A percentile compares a stretch with the other conserved stretches of the same genome.
phyloP scores from a whole-genome alignment of 345 rosid species.

The Abelmoschus esculentus region DNA sequence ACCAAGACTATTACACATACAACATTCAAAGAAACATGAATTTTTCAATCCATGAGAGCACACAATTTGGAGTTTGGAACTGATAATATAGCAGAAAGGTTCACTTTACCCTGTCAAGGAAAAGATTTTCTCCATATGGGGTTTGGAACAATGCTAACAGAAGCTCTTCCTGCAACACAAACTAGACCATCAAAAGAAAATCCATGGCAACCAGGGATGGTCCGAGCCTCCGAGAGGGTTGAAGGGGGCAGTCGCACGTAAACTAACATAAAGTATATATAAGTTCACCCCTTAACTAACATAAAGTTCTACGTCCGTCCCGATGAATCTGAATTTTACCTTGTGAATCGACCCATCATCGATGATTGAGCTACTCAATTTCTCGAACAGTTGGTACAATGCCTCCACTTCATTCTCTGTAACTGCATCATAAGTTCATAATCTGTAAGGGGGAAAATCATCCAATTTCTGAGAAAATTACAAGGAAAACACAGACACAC shows the following conservation, averaged over 20 bases:
- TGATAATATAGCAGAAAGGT: slow-evolving; percentile 1
- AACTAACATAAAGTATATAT: too few relatives aligned
- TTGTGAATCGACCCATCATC: slow-evolving; percentile 60
- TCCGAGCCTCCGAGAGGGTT: too few relatives aligned
- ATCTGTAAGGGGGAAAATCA: not conserved
- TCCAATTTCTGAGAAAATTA: not conserved
- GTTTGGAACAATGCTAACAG: slow-evolving; percentile 60
- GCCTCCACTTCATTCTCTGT: slow-evolving; percentile 57
- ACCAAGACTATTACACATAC: not conserved
- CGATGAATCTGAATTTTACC: slow-evolving; percentile 24
- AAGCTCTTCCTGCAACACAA: slow-evolving; percentile 67
- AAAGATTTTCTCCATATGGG: slow-evolving; percentile 60
- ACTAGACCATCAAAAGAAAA: not conserved
- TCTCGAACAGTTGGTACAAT: slow-evolving; percentile 46
- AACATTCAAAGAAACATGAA: not conserved
- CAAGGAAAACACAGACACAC: not conserved
- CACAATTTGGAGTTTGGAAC: too few relatives aligned
- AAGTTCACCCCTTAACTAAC: too few relatives aligned
- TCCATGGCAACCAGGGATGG: not conserved
- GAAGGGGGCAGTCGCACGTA: too few relatives aligned
- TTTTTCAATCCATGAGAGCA: not conserved
- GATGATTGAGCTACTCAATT: slow-evolving; percentile 41
- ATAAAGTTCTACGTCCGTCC: too few relatives aligned
- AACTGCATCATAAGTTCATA: slow-evolving; percentile 27
- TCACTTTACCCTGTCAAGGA: slow-evolving; percentile 87